phyloP scores from a whole-genome alignment of 768 basidiomycete species.

The Leucocoprinus sp. region DNA sequence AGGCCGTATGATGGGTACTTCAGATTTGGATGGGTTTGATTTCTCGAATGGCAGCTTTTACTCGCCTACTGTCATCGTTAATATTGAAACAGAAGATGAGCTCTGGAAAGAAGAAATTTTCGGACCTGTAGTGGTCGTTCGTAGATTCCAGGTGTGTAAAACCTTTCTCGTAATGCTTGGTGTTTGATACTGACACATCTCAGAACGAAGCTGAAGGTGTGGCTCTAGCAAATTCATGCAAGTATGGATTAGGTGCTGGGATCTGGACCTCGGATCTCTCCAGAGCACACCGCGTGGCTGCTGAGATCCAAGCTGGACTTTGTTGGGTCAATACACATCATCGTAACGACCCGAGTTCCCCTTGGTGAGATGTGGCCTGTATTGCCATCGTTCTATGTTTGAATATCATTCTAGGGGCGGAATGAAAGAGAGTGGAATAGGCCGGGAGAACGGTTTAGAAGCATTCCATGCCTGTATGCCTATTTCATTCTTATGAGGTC shows the following conservation, averaged over 20 bases:
- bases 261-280: constrained; percentile 76
- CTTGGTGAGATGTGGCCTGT: constrained; percentile 46
- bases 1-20: constrained; percentile 49
- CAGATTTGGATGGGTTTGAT: constrained; percentile 62
- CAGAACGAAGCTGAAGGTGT: constrained; percentile 62
- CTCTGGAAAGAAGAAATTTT: constrained; percentile 83
- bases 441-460: constrained; percentile 79
- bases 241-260: constrained; percentile 75
- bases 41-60: constrained; percentile 69
- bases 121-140: constrained; percentile 75
- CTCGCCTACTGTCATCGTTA: constrained; percentile 67
- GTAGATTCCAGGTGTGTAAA: constrained; percentile 24
- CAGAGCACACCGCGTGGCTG: constrained; percentile 66
- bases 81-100: constrained; percentile 47
- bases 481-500: too few species aligned
- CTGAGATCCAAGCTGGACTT: constrained; percentile 62
- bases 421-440: constrained; percentile 86
- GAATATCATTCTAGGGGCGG: constrained; percentile 51
- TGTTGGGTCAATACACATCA: constrained; percentile 91
- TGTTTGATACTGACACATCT: neutral
- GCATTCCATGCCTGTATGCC: constrained; percentile 74
- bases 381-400: neutral
- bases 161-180: neutral
- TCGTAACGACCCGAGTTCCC: constrained; percentile 82
- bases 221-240: constrained; percentile 61